Conservation (phyloP, 257 asterid species). For the Forsythia viridissima region DNA sequence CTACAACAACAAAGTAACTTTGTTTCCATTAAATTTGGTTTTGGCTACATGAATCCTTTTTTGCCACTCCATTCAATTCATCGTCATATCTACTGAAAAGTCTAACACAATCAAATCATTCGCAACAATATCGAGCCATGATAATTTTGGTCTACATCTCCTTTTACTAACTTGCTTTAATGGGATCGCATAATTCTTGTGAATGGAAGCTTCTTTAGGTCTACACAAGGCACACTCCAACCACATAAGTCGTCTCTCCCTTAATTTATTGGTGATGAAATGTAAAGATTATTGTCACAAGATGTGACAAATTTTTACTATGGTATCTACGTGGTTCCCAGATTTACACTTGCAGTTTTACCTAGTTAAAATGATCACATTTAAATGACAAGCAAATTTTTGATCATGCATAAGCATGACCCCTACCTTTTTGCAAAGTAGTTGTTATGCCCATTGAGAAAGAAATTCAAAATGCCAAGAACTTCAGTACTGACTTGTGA, state of each 20-base stretch:
- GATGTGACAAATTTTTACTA: background rate
- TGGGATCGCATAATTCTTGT: background rate
- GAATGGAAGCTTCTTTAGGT: background rate
- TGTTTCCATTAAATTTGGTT: background rate
- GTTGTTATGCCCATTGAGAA: background rate
- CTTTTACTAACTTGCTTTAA: background rate
- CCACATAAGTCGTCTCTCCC: background rate
- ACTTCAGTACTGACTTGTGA: background rate
- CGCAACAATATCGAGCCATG: background rate
- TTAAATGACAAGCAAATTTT: background rate
- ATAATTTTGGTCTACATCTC: background rate
- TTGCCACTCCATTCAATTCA: background rate
- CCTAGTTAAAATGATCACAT: background rate
- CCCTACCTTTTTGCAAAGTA: background rate
- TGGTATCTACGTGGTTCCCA: background rate
- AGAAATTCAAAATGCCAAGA: background rate
- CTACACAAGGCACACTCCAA: background rate
- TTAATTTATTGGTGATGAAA: background rate
- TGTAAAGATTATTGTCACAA: background rate
- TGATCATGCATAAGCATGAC: background rate
- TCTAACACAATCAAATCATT: background rate
- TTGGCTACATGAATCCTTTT: background rate
- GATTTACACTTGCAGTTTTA: background rate
- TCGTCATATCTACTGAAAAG: background rate
- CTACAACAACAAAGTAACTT: background rate